A percentile compares a stretch with the other conserved stretches of the same genome.
phyloP scores from a whole-genome alignment of 306 rosid species.

The Crotalaria pallida region DNA sequence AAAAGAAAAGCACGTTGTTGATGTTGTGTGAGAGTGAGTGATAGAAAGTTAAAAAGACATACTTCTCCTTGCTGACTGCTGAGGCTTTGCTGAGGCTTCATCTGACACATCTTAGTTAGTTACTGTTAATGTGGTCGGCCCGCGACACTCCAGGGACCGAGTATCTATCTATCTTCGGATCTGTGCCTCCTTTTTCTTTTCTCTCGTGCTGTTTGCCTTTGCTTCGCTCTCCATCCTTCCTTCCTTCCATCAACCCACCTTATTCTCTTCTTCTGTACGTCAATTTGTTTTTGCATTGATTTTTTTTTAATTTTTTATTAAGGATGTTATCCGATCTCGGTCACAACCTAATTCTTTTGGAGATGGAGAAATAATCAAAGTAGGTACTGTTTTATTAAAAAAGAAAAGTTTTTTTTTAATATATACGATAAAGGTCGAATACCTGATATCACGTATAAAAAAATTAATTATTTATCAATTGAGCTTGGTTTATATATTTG shows the following conservation, averaged over 20 bases:
- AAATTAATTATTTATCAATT: no score
- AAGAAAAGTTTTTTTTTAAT: no score
- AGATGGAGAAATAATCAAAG: no score
- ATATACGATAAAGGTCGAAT: no score
- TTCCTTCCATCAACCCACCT: not conserved
- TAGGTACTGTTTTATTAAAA: no score
- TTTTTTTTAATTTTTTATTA: no score
- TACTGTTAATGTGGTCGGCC: not conserved
- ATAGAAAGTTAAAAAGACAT: constrained; percentile 1
- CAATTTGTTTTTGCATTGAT: not conserved
- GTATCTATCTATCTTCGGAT: not conserved
- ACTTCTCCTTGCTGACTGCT: no score
- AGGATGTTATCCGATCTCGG: no score
- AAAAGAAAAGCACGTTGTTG: not conserved
- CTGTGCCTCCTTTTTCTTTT: not conserved
- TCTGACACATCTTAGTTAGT: constrained; percentile 6
- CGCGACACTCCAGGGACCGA: not conserved
- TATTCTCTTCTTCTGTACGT: not conserved
- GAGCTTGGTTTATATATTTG: no score
- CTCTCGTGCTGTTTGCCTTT: not conserved
- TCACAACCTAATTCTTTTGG: no score
- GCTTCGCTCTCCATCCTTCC: not conserved
- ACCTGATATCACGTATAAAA: no score
- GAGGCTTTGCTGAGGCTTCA: not conserved
- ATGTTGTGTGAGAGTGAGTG: constrained; percentile 24